Base-by-base conservation (phyloP, 371 early-diverging fungal genomes). In the Saksenaea vasiformis region DNA sequence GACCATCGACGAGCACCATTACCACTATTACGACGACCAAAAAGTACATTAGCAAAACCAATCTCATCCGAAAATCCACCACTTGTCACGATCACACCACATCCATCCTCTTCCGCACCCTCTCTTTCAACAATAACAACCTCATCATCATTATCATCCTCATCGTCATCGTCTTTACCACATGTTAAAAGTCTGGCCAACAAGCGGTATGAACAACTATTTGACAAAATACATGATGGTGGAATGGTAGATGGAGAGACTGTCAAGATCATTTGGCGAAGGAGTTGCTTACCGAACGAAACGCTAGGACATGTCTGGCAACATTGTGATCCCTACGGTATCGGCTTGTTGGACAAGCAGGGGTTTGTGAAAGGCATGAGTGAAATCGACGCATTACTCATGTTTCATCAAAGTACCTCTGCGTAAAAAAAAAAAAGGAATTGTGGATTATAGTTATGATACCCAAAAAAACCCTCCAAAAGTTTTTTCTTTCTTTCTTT, bases 341-440 rank as follows among this genome's bases (percentile, higher is more conserved):
- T 62, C n/a, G 82, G 82, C 15, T 58, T 81, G 54, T 67, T 81
- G 37, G 75, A 81, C 55, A 78, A 72, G 51, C 54, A 69, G n/a
- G 61, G 67, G 0, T 81, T 81, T 68, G 64, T 81, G 37, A 65
- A 74, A 47, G 82, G 82, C 28, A 78, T 81, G 82, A 61, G 69
- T 34, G 73, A 68, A 54, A 78, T 81, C 37, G 82, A 81, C 60
- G 66, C 63, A 37, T 37, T 72, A 27, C 51, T 47, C 22, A 47
- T 22, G 24, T 22, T 22, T n/a, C 51, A 47, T 47, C 51, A 47
- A 47, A 47, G 22, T 10, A 22, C 51, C 7, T 10, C 51, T 9
- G 10, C 24, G 61, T 78, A 36, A 38, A 39, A 36, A 61, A 64
- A 63, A 47, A 56, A 14, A 43, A 43, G 17, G 5, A 43, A 19